Evolutionary conservation across 1,139 yeast genomes (phyloP), one percentile per base, ranked within the genome.

Genomic region (Blastobotrys arbuscula): DNA sequence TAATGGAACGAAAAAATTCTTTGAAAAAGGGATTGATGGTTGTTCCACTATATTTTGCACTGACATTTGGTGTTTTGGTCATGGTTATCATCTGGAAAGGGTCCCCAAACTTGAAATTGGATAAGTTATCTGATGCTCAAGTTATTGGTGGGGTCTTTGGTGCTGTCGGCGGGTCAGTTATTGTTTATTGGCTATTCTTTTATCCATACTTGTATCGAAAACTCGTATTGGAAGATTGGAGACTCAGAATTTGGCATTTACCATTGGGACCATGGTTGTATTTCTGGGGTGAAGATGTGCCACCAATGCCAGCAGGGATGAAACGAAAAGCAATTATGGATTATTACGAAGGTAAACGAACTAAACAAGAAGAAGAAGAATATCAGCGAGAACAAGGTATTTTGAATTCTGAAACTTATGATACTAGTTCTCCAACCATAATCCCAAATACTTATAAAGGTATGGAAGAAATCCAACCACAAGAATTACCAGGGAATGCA

Each of bases 171-270:
- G 82, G 75, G 52, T 82, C 84, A 6, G 57, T 70, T 30, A 53
- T 68, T 1, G 50, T 83, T 20, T 81, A 81, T 66, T 63, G 77
- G 63, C 39, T 76, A 30, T 77, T 82, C 69, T 68, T 81, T 50
- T 75, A 70, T 63, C 94, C 94, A 50, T 81, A 69, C 66, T 77
- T 80, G 66, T 71, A 74, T 61, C 78, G 89, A 69, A 79, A 75
- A 63, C 67, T 84, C 47, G 67, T 81, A 31, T 68, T 77, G 56
- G 72, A 79, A 50, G 94, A 84, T 65, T 81, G 89, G 86, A 79
- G 83, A 43, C 69, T 84, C 50, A 72, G 67, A 59, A 76, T 77
- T 75, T 79, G 75, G 61, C 82, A 82, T 53, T 60, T 79, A 51
- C 64, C 74, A 50, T 59, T 70, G 50, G 90, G 89, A 24, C 87